Percentiles rank a stretch among this genome's conserved stretches.
Conservation (phyloP, 805 yeast species). For the Torulaspora franciscae region DNA sequence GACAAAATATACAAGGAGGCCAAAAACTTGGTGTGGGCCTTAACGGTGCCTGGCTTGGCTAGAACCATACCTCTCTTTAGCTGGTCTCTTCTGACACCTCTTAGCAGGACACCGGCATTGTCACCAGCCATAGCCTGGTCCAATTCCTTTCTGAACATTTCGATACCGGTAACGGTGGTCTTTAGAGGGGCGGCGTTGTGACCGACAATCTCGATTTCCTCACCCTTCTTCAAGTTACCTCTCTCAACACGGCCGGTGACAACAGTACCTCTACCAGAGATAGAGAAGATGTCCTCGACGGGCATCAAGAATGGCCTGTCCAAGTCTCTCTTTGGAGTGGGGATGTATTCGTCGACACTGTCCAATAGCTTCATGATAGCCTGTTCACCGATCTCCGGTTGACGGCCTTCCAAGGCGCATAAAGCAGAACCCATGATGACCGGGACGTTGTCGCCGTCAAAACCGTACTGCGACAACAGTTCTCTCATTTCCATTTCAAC, state of each 20-base stretch:
- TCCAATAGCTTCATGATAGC: constrained; percentile 78
- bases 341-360: constrained; percentile 90
- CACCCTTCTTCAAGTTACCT: constrained; percentile 96
- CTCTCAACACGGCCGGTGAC: constrained; percentile 99
- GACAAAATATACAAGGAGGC: constrained; percentile 89
- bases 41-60: constrained; percentile 86
- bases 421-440: constrained; percentile 98
- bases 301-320: constrained; percentile 97
- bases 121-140: constrained; percentile 99
- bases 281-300: constrained; percentile 94
- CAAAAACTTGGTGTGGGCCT: constrained; percentile 89
- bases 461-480: constrained; percentile 81
- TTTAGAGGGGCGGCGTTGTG: constrained; percentile 78
- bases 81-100: constrained; percentile 98
- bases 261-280: constrained; percentile 99
- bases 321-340: constrained; percentile 94
- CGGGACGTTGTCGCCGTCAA: constrained; percentile 97
- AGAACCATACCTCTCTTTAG: constrained; percentile 96
- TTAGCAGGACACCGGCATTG: constrained; percentile 93
- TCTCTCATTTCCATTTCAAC: constrained; percentile 99
- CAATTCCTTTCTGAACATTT: constrained; percentile 98
- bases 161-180: constrained; percentile 96
- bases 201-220: constrained; percentile 96
- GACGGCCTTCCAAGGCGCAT: constrained; percentile 84
- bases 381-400: constrained; percentile 88